Conservation (phyloP, 176 grass and related monocot genomes). For the Lolium perenne region DNA sequence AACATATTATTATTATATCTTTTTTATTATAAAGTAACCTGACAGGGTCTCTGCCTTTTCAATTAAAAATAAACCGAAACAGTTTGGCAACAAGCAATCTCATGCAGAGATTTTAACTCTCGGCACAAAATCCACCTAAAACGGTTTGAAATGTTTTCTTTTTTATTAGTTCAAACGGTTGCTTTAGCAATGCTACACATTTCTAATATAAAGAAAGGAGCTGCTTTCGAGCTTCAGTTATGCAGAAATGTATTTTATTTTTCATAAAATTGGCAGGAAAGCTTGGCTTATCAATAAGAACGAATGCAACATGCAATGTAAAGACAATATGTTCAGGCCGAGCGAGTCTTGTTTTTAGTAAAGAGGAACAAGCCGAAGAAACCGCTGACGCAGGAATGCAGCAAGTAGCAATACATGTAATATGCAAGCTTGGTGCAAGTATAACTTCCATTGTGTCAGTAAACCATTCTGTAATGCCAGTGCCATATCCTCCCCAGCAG, state of each 20-base stretch:
- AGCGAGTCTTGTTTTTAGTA: not conserved
- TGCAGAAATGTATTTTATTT: not conserved
- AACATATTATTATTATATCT: not conserved
- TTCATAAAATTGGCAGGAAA: not conserved
- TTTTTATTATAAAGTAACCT: not conserved
- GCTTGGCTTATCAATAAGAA: not conserved
- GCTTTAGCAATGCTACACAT: constrained; percentile 6
- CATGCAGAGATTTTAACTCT: not conserved
- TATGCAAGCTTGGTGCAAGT: not conserved
- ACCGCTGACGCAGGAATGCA: not conserved
- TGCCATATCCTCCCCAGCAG: not conserved
- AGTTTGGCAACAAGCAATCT: not conserved
- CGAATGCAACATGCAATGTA: not conserved
- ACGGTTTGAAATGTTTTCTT: not conserved
- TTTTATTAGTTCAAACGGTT: not conserved
- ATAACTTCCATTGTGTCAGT: no score
- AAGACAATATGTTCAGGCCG: not conserved
- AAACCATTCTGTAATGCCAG: not conserved
- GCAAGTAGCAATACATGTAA: not conserved
- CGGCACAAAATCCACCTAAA: not conserved
- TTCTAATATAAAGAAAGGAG: not conserved
- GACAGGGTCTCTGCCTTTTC: not conserved
- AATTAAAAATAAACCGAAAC: not conserved
- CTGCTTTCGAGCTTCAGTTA: constrained; percentile 1
- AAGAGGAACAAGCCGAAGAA: not conserved